phyloP scores from a whole-genome alignment of 148 eudicot species.

The Nepenthes gracilis region DNA sequence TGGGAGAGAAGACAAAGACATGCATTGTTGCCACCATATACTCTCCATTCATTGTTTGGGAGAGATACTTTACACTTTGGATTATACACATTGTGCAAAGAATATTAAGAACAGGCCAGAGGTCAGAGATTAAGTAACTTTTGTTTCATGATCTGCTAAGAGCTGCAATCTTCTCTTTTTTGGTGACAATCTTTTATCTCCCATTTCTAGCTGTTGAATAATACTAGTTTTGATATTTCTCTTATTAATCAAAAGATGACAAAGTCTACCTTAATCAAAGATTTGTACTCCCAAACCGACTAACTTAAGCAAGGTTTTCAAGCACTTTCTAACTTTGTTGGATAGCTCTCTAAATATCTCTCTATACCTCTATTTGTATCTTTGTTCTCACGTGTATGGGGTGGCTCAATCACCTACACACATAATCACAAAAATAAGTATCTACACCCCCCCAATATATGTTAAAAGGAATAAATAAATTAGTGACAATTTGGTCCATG shows the following conservation, averaged over 20 bases:
- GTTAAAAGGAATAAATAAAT: no score
- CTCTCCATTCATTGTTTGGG: constrained; percentile 84
- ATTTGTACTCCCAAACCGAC: constrained; percentile 81
- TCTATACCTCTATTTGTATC: no score
- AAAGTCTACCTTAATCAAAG: constrained; percentile 92
- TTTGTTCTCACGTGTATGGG: no score
- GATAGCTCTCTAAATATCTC: no score
- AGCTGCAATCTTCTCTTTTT: neutral
- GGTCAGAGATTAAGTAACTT: constrained; percentile 25
- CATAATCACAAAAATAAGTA: no score
- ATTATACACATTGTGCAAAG: constrained; percentile 96
- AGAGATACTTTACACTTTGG: constrained; percentile 92
- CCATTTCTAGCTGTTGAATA: neutral
- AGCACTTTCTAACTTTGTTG: no score
- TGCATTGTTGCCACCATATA: constrained; percentile 90
- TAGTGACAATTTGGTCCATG: no score
- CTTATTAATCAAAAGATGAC: constrained; percentile 97
- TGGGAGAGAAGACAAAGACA: constrained; percentile 97
- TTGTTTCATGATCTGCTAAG: neutral
- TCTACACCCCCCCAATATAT: no score
- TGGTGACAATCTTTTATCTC: neutral
- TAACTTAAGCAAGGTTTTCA: no score
- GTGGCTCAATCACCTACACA: no score
- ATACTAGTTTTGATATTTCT: constrained; percentile 7
- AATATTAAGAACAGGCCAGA: constrained; percentile 97